phyloP scores from a whole-genome alignment of 495 filamentous ascomycete genomes.

The Aspergillus nanangensis region DNA sequence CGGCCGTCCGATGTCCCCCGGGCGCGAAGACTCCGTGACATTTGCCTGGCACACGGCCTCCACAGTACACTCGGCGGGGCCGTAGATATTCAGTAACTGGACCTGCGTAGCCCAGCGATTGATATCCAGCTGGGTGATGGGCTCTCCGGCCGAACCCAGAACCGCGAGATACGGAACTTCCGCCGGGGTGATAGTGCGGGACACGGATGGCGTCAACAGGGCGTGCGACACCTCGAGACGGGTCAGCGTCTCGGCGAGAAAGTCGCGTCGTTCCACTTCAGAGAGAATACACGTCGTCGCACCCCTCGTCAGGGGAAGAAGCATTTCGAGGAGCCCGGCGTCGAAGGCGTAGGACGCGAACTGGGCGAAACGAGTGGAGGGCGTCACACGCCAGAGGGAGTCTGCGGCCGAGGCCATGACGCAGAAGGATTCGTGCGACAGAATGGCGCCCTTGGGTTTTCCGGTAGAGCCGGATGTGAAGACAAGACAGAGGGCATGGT shows the following conservation, averaged over 20 bases:
- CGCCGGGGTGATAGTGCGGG: too few species aligned
- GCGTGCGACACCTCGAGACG: background rate
- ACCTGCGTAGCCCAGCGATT: background rate
- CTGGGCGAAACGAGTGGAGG: background rate
- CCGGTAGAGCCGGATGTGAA: slow-evolving; percentile 42
- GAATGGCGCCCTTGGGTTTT: slow-evolving; percentile 35
- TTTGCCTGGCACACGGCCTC: background rate
- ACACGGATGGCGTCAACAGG: background rate
- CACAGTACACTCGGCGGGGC: background rate
- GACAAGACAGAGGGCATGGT: slow-evolving; percentile 25
- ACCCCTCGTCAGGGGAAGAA: background rate
- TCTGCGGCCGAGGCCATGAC: too few species aligned
- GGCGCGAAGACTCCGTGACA: background rate
- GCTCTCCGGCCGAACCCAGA: background rate
- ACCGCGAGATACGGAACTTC: background rate
- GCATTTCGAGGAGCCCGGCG: background rate
- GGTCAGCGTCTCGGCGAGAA: background rate
- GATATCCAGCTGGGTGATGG: background rate
- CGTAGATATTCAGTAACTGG: background rate
- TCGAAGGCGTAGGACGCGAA: background rate
- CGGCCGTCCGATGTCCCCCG: background rate
- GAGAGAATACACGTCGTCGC: background rate
- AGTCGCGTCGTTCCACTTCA: background rate
- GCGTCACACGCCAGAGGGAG: too few species aligned
- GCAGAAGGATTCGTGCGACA: slow-evolving; percentile 16